Base-by-base conservation (phyloP, 805 yeast species). In the Teunomyces kruisii region DNA sequence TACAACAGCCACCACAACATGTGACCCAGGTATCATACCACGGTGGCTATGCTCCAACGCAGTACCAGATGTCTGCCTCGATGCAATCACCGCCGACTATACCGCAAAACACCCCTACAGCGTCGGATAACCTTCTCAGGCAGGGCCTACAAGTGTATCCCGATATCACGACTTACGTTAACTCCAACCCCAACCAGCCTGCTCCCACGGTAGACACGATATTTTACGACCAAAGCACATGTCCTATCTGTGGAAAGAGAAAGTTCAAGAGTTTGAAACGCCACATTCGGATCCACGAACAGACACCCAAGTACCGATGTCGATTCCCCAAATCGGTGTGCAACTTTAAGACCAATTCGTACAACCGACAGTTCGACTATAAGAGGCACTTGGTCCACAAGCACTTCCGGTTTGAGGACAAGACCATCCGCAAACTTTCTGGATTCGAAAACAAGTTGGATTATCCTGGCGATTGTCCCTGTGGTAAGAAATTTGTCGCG, bases 401-500 rank as follows among this genome's bases (percentile, higher is more conserved):
- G 47, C 76, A 72, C 49, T 72, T 72, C 51, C 58, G 54, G 40
- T 72, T 72, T 45, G 75, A 59, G 40, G 74, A 72, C 9, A 69
- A 65, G 42, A 50, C 66, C 5, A 70, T 72, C 2, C 65, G 67
- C 29, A 72, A 66, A 29, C 57, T 72, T 42, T 69, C 74, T 0
- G 75, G 38, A 7, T 35, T 35, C 17, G 38, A 35, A 22, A 35
- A 70, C 36, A 72, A 71, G 49, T 53, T 71, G 26, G 71, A 72
- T 5, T 53, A 67, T 22, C 36, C 53, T 17, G 76, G 76, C 2
- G 46, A 55, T 15, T 72, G 76, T 17, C 71, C 72, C 1, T 83
- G 88, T 57, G 83, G 83, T 0, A 58, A 55, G 14, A 55, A 74
- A 35, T 74, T 70, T 53, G 55, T 64, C 12, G 87, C 82, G 5